These are phyloP conservation scores for Cercospora sp. DNA, from an alignment of 2,329 filamentous ascomycete species.

Conservation along the genomic window DNA sequence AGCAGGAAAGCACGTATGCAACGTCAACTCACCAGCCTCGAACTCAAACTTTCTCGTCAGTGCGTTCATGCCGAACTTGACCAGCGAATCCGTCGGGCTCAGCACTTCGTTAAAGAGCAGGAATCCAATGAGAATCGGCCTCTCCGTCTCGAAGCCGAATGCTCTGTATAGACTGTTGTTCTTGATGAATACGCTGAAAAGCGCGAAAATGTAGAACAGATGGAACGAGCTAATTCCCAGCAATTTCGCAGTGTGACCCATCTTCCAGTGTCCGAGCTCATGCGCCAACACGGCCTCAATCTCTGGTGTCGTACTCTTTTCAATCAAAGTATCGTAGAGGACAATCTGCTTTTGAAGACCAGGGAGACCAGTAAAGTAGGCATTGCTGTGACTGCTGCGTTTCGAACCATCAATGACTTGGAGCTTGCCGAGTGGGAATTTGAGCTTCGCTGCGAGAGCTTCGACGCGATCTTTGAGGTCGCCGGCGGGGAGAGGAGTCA, in stretches of 20 bases:
- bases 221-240: slow-evolving; percentile 81
- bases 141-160: slow-evolving; percentile 81
- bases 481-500: slow-evolving; percentile 86
- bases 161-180: slow-evolving; percentile 86
- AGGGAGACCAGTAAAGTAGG: slow-evolving; percentile 94
- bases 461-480: slow-evolving; percentile 87
- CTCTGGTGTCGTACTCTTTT: slow-evolving; percentile 89
- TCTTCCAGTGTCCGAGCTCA: slow-evolving; percentile 95
- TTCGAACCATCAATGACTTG: slow-evolving; percentile 94
- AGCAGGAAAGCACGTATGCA: not conserved
- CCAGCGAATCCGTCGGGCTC: slow-evolving; percentile 86
- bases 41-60: slow-evolving; percentile 94
- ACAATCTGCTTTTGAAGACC: slow-evolving; percentile 99
- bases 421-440: slow-evolving; percentile 89
- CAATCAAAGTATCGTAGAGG: slow-evolving; percentile 95
- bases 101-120: slow-evolving; percentile 97
- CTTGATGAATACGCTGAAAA: slow-evolving; percentile 97
- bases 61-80: slow-evolving; percentile 95
- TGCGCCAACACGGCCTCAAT: slow-evolving; percentile 94
- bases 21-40: slow-evolving; percentile 66
- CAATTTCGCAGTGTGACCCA: slow-evolving; percentile 89
- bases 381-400: slow-evolving; percentile 83
- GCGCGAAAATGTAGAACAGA: slow-evolving; percentile 92
- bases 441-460: slow-evolving; percentile 73
- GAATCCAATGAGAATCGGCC: slow-evolving; percentile 95